Evolutionary conservation across 306 rosid genomes (phyloP).

Genomic region (Corylus heterophylla): DNA sequence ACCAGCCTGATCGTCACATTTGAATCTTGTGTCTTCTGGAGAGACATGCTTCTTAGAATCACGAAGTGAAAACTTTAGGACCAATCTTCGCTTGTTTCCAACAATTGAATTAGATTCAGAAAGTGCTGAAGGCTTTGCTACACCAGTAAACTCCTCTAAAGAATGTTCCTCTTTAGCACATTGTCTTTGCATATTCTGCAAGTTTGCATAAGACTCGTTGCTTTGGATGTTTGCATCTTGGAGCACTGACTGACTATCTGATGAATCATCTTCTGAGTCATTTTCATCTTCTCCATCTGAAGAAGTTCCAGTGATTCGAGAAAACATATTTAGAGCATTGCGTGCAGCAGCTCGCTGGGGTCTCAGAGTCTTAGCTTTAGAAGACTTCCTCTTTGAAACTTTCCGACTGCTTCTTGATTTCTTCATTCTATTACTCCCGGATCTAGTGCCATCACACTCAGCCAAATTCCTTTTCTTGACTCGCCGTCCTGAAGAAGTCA

Average conservation of each 20-base stretch:
- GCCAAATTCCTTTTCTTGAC: slow-evolving; percentile 69
- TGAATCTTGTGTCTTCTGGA: slow-evolving; percentile 31
- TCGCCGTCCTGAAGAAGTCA: slow-evolving; percentile 66
- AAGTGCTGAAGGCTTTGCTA: slow-evolving; percentile 34
- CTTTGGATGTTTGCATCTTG: slow-evolving; percentile 44
- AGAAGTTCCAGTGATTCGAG: slow-evolving; percentile 59
- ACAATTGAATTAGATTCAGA: slow-evolving; percentile 45
- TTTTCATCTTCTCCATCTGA: slow-evolving; percentile 60
- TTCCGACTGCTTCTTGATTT: slow-evolving; percentile 48
- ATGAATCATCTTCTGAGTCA: slow-evolving; percentile 56
- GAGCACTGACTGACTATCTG: slow-evolving; percentile 43
- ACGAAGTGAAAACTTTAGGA: slow-evolving; percentile 63
- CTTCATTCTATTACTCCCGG: slow-evolving; percentile 51
- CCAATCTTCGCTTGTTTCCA: slow-evolving; percentile 50
- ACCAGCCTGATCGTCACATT: slow-evolving; percentile 40
- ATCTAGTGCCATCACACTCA: slow-evolving; percentile 49
- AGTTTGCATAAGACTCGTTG: slow-evolving; percentile 40
- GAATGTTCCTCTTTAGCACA: slow-evolving; percentile 31
- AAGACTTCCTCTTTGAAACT: slow-evolving; percentile 53
- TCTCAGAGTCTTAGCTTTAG: slow-evolving; percentile 52
- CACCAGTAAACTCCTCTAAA: slow-evolving; percentile 34
- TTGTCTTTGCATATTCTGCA: slow-evolving; percentile 33
- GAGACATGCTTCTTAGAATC: slow-evolving; percentile 61
- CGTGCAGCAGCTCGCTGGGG: slow-evolving; percentile 78
- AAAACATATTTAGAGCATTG: slow-evolving; percentile 69